These are phyloP conservation scores for Bacidia gigantensis DNA, from an alignment of 495 filamentous ascomycete species.

Conservation along the genomic window DNA sequence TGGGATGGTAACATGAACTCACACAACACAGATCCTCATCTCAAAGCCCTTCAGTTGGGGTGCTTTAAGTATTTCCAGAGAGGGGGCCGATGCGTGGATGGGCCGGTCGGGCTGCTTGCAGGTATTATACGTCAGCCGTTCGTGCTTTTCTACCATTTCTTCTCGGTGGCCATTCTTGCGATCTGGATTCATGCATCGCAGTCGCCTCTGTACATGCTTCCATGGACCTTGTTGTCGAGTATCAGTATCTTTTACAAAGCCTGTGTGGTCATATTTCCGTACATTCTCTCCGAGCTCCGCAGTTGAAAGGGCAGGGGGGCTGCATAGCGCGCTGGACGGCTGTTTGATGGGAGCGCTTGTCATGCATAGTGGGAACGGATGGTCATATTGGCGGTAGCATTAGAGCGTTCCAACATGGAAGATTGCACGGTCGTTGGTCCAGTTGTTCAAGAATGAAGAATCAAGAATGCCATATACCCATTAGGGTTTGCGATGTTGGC, in stretches of 20 bases:
- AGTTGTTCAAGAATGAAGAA: too few species aligned
- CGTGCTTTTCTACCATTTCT: slow-evolving; percentile 84
- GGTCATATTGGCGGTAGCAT: too few species aligned
- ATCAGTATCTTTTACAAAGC: slow-evolving; percentile 71
- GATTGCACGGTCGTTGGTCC: too few species aligned
- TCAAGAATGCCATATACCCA: too few species aligned
- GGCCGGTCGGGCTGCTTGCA: slow-evolving; percentile 69
- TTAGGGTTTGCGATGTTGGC: too few species aligned
- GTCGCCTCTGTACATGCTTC: slow-evolving; percentile 43
- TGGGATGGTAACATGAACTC: not conserved
- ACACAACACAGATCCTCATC: slow-evolving; percentile 41
- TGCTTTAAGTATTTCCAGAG: slow-evolving; percentile 88
- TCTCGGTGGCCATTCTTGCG: slow-evolving; percentile 74
- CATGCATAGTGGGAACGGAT: too few species aligned
- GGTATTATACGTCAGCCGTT: slow-evolving; percentile 68
- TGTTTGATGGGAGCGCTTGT: too few species aligned
- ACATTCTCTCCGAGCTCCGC: slow-evolving; percentile 49
- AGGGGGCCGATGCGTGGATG: slow-evolving; percentile 55
- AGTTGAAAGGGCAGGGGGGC: slow-evolving; percentile 8
- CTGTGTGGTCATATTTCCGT: slow-evolving; percentile 78
- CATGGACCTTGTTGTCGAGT: slow-evolving; percentile 44
- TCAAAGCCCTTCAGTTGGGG: slow-evolving; percentile 70
- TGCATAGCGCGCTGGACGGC: too few species aligned
- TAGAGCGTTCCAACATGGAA: too few species aligned
- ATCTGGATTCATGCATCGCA: slow-evolving; percentile 62